Conservation (phyloP, 345 rosid species). For the Physaria fendleri region DNA sequence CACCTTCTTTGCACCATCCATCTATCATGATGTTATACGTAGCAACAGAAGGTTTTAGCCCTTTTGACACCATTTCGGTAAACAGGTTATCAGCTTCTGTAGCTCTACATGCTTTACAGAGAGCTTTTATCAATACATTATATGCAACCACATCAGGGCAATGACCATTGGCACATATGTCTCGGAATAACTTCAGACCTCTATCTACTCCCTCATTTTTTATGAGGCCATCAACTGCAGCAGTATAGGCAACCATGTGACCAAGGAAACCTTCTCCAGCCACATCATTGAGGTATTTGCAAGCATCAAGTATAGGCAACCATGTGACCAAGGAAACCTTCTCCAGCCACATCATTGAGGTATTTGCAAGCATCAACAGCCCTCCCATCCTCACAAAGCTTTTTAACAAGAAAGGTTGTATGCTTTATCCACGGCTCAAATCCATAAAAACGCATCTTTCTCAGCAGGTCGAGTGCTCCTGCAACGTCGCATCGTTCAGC, state of each 20-base stretch:
- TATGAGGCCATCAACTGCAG: constrained; percentile 60
- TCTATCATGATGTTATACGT: constrained; percentile 72
- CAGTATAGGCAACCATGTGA: constrained; percentile 70
- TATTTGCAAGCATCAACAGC: constrained; percentile 56
- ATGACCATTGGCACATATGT: constrained; percentile 48
- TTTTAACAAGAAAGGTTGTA: constrained; percentile 55
- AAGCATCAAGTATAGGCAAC: constrained; percentile 64
- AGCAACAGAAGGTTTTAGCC: constrained; percentile 65
- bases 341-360: constrained; percentile 53
- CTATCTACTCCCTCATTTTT: constrained; percentile 46
- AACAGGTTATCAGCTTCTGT: constrained; percentile 52
- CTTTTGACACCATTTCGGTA: constrained; percentile 56
- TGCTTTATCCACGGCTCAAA: constrained; percentile 79
- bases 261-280: constrained; percentile 70
- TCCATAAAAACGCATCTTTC: constrained; percentile 66
- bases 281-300: constrained; percentile 53
- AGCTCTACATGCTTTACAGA: constrained; percentile 55
- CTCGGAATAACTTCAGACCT: constrained; percentile 59
- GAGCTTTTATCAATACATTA: constrained; percentile 65
- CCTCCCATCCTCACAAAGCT: constrained; percentile 48
- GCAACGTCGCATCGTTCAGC: constrained; percentile 50
- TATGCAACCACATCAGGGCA: constrained; percentile 78
- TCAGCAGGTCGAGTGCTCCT: constrained; percentile 55
- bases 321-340: constrained; percentile 73
- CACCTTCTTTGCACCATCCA: constrained; percentile 75